Evolutionary conservation across 2,329 filamentous ascomycete species (phyloP).

Genomic region (Lanzia echinophila): DNA sequence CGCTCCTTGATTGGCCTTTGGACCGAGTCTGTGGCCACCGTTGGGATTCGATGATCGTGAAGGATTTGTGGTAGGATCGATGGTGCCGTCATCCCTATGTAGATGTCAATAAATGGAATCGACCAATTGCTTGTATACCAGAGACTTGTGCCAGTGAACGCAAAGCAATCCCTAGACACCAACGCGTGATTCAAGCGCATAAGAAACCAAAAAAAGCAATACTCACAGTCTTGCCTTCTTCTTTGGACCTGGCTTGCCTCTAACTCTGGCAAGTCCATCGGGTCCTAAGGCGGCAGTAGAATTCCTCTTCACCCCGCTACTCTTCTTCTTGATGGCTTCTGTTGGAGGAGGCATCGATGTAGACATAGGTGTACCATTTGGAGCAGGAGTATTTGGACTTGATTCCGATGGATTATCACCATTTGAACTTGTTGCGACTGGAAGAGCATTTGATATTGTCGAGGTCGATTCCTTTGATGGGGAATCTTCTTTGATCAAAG

Average conservation of each 20-base stretch:
- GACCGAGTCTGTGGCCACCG: conserved; percentile 71
- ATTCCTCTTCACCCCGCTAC: conserved; percentile 54
- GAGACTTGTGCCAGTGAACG: not conserved
- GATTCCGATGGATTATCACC: conserved; percentile 54
- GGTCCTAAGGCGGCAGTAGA: conserved; percentile 54
- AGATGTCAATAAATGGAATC: conserved; percentile 28
- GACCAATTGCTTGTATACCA: not conserved
- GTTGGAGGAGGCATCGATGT: conserved; percentile 52
- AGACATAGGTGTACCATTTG: conserved; percentile 47
- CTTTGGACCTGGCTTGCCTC: conserved; percentile 90
- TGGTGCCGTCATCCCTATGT: conserved; percentile 54
- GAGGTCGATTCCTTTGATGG: conserved; percentile 37
- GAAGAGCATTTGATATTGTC: conserved; percentile 31
- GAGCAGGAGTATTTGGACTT: conserved; percentile 51
- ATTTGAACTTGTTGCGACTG: conserved; percentile 35
- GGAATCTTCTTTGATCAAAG: conserved; percentile 36
- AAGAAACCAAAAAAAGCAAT: not conserved
- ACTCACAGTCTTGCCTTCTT: conserved; percentile 93
- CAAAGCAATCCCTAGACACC: not conserved
- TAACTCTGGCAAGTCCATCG: conserved; percentile 60
- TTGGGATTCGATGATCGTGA: conserved; percentile 36
- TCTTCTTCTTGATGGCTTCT: conserved; percentile 65
- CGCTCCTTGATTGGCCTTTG: conserved; percentile 92
- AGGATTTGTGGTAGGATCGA: conserved; percentile 47
- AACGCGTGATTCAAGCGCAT: not conserved